Evolutionary conservation across 2,329 filamentous ascomycete species (phyloP).

Genomic region (Didymella arachidicola): DNA sequence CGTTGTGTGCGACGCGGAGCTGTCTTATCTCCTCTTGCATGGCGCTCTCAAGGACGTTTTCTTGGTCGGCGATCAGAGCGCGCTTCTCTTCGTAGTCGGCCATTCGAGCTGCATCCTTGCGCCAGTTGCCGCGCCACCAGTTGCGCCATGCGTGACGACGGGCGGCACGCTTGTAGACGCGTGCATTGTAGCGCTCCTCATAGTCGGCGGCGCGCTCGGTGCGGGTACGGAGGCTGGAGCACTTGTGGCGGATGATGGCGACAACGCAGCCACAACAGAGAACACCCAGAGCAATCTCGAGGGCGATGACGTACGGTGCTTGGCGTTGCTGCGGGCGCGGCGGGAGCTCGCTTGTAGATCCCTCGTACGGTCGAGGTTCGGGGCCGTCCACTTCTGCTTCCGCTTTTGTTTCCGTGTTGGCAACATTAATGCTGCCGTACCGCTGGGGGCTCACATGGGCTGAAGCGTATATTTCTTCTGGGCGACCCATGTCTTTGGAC

Average conservation of each 20-base stretch:
- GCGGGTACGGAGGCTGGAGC: slow-evolving; percentile 58
- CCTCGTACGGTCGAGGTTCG: slow-evolving; percentile 27
- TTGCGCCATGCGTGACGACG: slow-evolving; percentile 59
- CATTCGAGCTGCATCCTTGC: slow-evolving; percentile 40
- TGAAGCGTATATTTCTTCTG: slow-evolving; percentile 34
- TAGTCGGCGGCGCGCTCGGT: slow-evolving; percentile 62
- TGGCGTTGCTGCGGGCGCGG: slow-evolving; percentile 33
- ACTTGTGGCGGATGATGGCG: slow-evolving; percentile 57
- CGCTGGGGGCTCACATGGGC: slow-evolving; percentile 28
- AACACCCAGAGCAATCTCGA: slow-evolving; percentile 55
- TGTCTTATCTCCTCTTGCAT: slow-evolving; percentile 58
- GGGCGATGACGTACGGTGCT: slow-evolving; percentile 49
- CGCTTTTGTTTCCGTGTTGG: slow-evolving; percentile 23
- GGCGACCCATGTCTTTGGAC: slow-evolving; percentile 36
- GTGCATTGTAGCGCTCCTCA: slow-evolving; percentile 62
- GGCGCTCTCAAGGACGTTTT: slow-evolving; percentile 55
- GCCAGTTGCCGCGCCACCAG: slow-evolving; percentile 57
- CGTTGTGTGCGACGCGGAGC: slow-evolving; percentile 60
- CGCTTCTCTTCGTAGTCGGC: slow-evolving; percentile 62
- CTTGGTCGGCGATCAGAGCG: slow-evolving; percentile 56
- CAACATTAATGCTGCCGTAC: slow-evolving; percentile 28
- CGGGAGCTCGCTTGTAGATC: slow-evolving; percentile 27
- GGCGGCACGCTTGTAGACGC: slow-evolving; percentile 62
- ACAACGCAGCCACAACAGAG: slow-evolving; percentile 56
- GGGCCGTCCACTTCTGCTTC: neutral